phyloP scores from a whole-genome alignment of 768 basidiomycete species.

The Pisolithus marmoratus region DNA sequence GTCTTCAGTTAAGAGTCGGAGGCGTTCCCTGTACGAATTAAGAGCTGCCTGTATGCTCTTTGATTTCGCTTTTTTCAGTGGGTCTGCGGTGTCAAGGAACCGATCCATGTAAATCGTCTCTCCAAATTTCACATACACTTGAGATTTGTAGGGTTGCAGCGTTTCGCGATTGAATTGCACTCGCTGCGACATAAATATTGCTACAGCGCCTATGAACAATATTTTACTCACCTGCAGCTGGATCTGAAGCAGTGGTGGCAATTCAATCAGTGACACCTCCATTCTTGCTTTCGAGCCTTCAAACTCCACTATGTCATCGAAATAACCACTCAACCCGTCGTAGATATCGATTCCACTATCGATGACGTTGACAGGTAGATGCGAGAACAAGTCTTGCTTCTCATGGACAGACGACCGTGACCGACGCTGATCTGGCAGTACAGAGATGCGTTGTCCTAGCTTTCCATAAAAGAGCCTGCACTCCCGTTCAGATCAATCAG shows the following conservation, averaged over 20 bases:
- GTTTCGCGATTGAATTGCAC: conserved; percentile 94
- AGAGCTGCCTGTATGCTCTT: conserved; percentile 68
- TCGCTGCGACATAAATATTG: conserved; percentile 42
- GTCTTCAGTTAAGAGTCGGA: conserved; percentile 61
- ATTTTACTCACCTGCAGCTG: conserved; percentile 75
- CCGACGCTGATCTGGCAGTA: conserved; percentile 26
- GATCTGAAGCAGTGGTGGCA: conserved; percentile 89
- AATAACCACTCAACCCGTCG: conserved; percentile 88
- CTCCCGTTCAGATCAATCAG: neutral
- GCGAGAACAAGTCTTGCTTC: conserved; percentile 90
- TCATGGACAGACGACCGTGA: conserved; percentile 62
- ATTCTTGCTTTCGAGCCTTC: conserved; percentile 83
- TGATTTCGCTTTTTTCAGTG: conserved; percentile 63
- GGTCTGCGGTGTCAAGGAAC: conserved; percentile 74
- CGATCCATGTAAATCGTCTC: conserved; percentile 89
- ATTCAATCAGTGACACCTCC: conserved; percentile 79
- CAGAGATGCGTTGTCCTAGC: conserved; percentile 56
- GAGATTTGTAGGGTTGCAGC: conserved; percentile 89
- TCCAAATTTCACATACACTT: conserved; percentile 88
- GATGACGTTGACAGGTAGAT: conserved; percentile 88
- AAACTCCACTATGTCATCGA: conserved; percentile 83
- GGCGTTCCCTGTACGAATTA: conserved; percentile 55
- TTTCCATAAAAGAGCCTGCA: conserved; percentile 83
- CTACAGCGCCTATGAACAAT: neutral
- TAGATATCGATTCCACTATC: conserved; percentile 89